Evolutionary conservation across 2,329 filamentous ascomycete species (phyloP).

Genomic region (Colletotrichum gigasporum): DNA sequence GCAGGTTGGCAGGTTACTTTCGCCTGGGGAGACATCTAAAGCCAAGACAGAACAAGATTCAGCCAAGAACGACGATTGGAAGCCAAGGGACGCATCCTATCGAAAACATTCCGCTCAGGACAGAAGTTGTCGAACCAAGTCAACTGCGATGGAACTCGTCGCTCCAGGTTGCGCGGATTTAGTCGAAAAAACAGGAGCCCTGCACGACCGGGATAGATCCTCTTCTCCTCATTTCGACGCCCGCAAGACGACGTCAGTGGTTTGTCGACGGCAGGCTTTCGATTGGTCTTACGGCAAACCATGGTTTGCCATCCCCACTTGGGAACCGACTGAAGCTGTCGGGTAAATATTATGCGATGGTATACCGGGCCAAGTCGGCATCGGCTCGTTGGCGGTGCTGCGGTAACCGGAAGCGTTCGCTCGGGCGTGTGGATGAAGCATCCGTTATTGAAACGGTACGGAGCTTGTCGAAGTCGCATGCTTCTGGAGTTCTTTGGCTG

Average conservation of each 20-base stretch:
- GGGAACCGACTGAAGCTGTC: background rate
- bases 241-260: constrained; percentile 6
- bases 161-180: background rate
- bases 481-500: background rate
- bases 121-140: too few relatives aligned
- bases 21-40: background rate
- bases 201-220: background rate
- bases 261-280: background rate
- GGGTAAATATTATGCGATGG: background rate
- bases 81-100: too few relatives aligned
- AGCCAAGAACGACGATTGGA: background rate
- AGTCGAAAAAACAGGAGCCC: background rate
- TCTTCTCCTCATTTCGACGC: constrained; percentile 2
- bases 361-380: background rate
- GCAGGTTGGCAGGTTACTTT: background rate
- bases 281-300: constrained; percentile 3
- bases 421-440: background rate
- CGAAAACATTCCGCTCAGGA: too few relatives aligned
- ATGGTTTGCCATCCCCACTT: background rate
- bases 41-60: background rate
- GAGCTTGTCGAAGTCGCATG: too few relatives aligned
- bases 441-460: background rate
- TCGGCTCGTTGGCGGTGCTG: background rate
- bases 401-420: too few relatives aligned
- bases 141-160: too few relatives aligned